Base-by-base conservation (phyloP, 2,329 filamentous ascomycete genomes). In the Moelleriella libera region DNA sequence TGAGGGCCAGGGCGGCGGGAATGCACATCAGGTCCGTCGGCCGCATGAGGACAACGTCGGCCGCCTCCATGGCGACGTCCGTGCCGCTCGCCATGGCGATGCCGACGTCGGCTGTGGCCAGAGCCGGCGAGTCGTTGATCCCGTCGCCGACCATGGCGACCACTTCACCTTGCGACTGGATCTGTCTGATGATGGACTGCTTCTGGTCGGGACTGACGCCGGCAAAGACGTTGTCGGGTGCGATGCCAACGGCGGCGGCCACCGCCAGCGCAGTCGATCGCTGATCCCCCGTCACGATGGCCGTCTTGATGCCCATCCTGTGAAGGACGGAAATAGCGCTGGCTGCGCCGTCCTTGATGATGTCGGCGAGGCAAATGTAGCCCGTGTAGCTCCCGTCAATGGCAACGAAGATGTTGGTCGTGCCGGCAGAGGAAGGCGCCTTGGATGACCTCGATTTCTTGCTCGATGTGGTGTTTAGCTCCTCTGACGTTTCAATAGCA, bases 71-170 rank as follows among this genome's bases (percentile, higher is more conserved):
- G 45, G 92, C 92, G 1, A 98, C 90, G 61, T 97, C 92, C 0
- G 92, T 97, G 48, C 92, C 92, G 6, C 83, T 88, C 5, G 87
- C 78, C 65, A 98, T 87, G 49, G 89, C 89, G 55, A 98, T 95
- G 53, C 92, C 92, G 30, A 97, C 81, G 55, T 94, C 82, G 9
- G 92, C 89, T 0, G 88, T 94, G 0, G 88, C 92, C 9, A 98
- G 78, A 1, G 92, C 92, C 0, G 92, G 92, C 0, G 88, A 95
- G 68, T 98, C 92, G 65, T 98, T 98, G 75, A 98, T 96, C 41
- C 92, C 92, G 63, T 98, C 92, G 46, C 92, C 89, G 11, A 97
- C 89, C 92, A 98, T 98, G 55, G 87, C 92, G 30, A 97, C 87
- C 45, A 84, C 72, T 56, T 88, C 78, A 51, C 88, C 88, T 45